A percentile compares a stretch with the other conserved stretches of the same genome.
These are phyloP conservation scores for Hysterangium stoloniferum DNA, from an alignment of 768 basidiomycete species.

Conservation along the genomic window DNA sequence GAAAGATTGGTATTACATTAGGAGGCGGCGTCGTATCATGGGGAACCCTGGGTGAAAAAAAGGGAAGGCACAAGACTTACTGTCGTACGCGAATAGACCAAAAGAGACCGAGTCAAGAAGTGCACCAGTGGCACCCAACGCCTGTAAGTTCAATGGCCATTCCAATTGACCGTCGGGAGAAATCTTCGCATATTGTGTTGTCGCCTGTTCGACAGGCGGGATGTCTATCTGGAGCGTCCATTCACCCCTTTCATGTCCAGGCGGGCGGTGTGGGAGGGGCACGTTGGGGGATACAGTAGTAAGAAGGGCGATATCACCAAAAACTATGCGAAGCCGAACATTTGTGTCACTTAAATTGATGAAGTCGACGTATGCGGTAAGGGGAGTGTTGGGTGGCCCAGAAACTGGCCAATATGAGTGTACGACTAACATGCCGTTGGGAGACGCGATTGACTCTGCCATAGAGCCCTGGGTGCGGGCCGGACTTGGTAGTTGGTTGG, in stretches of 20 bases:
- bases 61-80: slow-evolving; percentile 33
- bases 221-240: slow-evolving; percentile 63
- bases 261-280: slow-evolving; percentile 26
- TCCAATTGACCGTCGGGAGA: background rate
- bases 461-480: background rate
- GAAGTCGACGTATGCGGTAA: slow-evolving; percentile 60
- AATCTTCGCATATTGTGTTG: slow-evolving; percentile 33
- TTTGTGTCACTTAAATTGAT: slow-evolving; percentile 35
- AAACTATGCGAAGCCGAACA: slow-evolving; percentile 65
- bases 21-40: background rate
- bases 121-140: slow-evolving; percentile 36
- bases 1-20: slow-evolving; percentile 27
- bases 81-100: slow-evolving; percentile 60
- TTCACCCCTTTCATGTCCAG: slow-evolving; percentile 26
- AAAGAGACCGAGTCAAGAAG: slow-evolving; percentile 61
- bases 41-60: background rate
- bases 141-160: slow-evolving; percentile 50
- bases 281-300: slow-evolving; percentile 56
- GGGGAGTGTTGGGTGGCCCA: slow-evolving; percentile 54
- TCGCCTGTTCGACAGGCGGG: slow-evolving; percentile 42
- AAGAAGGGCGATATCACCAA: slow-evolving; percentile 58
- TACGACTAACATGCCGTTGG: slow-evolving; percentile 51
- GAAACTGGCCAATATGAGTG: slow-evolving; percentile 56
- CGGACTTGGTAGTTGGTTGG: background rate
- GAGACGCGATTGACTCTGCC: slow-evolving; percentile 32